A percentile compares a stretch with the other conserved stretches of the same genome.
Evolutionary conservation across 805 yeast genomes (phyloP).

Genomic region (Nakazawaea siamensis): DNA sequence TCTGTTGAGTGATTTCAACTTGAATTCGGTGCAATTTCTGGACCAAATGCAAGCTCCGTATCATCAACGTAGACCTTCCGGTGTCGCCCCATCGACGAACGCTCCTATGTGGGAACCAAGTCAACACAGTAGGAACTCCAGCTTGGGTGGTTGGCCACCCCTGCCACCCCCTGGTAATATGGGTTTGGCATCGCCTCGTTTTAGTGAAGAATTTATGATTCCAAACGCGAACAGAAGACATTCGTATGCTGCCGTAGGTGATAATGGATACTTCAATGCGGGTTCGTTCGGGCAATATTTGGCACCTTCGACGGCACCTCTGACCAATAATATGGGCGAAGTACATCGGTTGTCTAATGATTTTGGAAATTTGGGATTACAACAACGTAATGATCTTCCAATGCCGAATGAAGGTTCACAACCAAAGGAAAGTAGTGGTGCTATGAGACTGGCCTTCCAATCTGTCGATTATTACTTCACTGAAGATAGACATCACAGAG

Average conservation of each 20-base stretch:
- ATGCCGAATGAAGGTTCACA: background rate
- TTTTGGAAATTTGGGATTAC: slow-evolving; percentile 6
- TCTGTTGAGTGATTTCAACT: slow-evolving; percentile 2
- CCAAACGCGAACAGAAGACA: no score
- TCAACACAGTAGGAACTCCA: no score
- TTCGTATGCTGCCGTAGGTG: slow-evolving; percentile 13
- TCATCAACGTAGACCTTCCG: no score
- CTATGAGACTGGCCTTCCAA: slow-evolving; percentile 4
- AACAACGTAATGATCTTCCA: background rate
- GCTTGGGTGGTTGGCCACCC: no score
- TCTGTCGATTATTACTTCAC: slow-evolving; percentile 13
- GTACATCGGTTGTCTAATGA: slow-evolving; percentile 7
- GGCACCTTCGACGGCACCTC: no score
- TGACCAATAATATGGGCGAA: no score
- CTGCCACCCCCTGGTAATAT: no score
- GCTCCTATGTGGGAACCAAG: no score
- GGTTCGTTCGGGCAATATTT: slow-evolving; percentile 1
- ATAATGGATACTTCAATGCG: slow-evolving; percentile 10
- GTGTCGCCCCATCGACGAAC: no score
- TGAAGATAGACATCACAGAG: slow-evolving; percentile 7
- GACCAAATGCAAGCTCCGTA: background rate
- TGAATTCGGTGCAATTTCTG: background rate
- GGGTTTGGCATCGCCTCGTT: no score
- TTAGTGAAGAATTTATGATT: no score
- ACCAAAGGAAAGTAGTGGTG: slow-evolving; percentile 2